phyloP scores from a whole-genome alignment of 768 basidiomycete species.

The Boletus barrowsii region DNA sequence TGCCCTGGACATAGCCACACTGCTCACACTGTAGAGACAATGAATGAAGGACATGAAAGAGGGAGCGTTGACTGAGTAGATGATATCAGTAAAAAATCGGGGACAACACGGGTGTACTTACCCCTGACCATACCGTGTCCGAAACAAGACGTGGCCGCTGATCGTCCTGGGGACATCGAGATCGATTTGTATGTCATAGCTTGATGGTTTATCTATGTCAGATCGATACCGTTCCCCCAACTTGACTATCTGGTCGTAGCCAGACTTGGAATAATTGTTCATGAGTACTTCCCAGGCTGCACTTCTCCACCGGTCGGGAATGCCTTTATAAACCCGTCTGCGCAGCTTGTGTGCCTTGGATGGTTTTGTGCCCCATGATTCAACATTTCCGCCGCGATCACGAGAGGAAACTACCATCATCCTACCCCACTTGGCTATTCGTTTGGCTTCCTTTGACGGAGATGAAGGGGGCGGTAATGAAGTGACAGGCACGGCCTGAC shows the following conservation, averaged over 20 bases:
- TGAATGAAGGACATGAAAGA: constrained; percentile 92
- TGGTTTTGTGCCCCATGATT: constrained; percentile 65
- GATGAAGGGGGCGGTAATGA: constrained; percentile 47
- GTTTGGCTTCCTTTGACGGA: constrained; percentile 58
- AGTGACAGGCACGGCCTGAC: constrained; percentile 44
- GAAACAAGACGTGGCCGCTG: constrained; percentile 90
- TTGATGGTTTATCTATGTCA: constrained; percentile 74
- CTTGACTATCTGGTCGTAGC: constrained; percentile 41
- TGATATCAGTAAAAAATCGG: constrained; percentile 7
- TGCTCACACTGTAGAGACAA: constrained; percentile 81
- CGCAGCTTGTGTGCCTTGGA: constrained; percentile 69
- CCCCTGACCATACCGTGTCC: constrained; percentile 95
- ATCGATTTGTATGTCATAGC: constrained; percentile 95
- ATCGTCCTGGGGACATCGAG: constrained; percentile 97
- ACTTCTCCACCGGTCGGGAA: constrained; percentile 93
- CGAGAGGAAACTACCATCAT: constrained; percentile 75
- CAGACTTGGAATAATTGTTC: constrained; percentile 47
- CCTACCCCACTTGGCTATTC: constrained; percentile 92
- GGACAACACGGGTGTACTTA: constrained; percentile 38
- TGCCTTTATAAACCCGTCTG: constrained; percentile 85
- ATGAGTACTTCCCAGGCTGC: constrained; percentile 90
- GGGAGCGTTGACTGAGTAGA: constrained; percentile 73
- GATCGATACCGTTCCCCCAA: constrained; percentile 55
- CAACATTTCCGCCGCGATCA: constrained; percentile 75
- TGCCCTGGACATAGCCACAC: constrained; percentile 98